Evolutionary conservation across 441 rosid genomes (phyloP).

Genomic region (Arabidopsis hybrid): DNA sequence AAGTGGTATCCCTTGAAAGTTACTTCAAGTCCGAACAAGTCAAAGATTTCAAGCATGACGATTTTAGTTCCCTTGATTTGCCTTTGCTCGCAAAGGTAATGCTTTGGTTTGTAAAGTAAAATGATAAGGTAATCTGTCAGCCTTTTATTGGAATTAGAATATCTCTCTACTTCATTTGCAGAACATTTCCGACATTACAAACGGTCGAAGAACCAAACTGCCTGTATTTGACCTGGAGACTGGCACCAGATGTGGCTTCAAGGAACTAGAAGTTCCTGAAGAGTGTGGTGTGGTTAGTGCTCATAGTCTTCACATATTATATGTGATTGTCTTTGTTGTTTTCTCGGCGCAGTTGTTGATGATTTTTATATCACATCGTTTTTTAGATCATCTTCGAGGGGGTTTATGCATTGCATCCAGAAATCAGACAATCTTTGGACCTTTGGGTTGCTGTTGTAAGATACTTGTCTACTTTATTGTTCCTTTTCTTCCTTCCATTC

Average conservation of each 20-base stretch:
- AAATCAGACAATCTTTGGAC: constrained; percentile 88
- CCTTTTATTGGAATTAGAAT: constrained; percentile 20
- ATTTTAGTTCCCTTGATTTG: constrained; percentile 88
- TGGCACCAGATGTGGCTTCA: constrained; percentile 86
- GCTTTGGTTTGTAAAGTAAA: constrained; percentile 29
- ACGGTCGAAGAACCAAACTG: constrained; percentile 77
- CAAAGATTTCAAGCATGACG: constrained; percentile 93
- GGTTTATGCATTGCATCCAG: constrained; percentile 97
- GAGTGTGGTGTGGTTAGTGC: constrained; percentile 95
- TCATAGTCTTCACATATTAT: constrained; percentile 16
- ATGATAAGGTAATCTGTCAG: constrained; percentile 20
- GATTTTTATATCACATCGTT: constrained; percentile 24
- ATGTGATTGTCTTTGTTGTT: constrained; percentile 2
- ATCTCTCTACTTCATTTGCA: constrained; percentile 49
- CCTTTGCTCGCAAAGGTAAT: constrained; percentile 91
- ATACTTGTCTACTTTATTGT: constrained; percentile 40
- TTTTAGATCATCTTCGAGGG: constrained; percentile 95
- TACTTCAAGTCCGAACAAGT: constrained; percentile 89
- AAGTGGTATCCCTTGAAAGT: constrained; percentile 98
- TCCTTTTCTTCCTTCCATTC: constrained; percentile 16
- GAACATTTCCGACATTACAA: constrained; percentile 82
- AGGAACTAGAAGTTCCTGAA: constrained; percentile 93
- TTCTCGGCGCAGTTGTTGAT: constrained; percentile 24
- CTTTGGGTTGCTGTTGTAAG: constrained; percentile 99
- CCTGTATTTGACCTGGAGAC: constrained; percentile 91